Evolutionary conservation across 495 filamentous ascomycete species (phyloP), one percentile per base, ranked within the genome.

Genomic region (Parachaetomium inaequale): DNA sequence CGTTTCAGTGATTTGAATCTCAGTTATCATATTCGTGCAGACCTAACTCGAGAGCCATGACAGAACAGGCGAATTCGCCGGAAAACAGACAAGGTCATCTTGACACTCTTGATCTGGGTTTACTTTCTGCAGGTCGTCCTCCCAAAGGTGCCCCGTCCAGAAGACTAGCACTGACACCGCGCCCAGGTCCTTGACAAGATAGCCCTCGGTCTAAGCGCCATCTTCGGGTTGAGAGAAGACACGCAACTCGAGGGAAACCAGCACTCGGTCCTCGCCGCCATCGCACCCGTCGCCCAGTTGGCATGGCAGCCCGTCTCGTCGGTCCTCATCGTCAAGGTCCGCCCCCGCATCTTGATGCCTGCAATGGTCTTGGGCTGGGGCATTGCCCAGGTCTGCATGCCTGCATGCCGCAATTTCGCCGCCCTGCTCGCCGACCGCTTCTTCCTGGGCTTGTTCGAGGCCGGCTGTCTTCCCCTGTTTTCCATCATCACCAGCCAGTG

Each of bases 381-480:
- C 75, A 12, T 90, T 14, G 79, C 85, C 7, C 84, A 84, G 28
- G 76, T 80, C 12, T 80, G 79, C 51, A 84, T 82, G 17, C 83
- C 85, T 0, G 79, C 78, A 4, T 79, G 80, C 26, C 70, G 78
- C 54, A 77, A 76, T 64, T 88, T 84, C 62, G 51, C 57, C 14
- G 32, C 68, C 70, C 67, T 87, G 17, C 74, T 87, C 62, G 79
- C 76, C 0, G 76, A 82, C 7, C 76, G 87, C 1, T 81, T 86
- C 61, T 81, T 90, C 46, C 71, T 88, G 87, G 87, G 3, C 8
- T 68, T 87, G 49, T 84, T 88, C 63, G 87, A 87, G 60, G 85
- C 77, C 0, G 84, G 82, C 12, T 86, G 83, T 63, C 71, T 86
- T 31, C 86, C 85, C 0, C 75, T 87, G 0, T 88, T 87, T 67